Evolutionary conservation across 1,139 yeast genomes (phyloP).

Genomic region (Entelexis sorbosivorans): DNA sequence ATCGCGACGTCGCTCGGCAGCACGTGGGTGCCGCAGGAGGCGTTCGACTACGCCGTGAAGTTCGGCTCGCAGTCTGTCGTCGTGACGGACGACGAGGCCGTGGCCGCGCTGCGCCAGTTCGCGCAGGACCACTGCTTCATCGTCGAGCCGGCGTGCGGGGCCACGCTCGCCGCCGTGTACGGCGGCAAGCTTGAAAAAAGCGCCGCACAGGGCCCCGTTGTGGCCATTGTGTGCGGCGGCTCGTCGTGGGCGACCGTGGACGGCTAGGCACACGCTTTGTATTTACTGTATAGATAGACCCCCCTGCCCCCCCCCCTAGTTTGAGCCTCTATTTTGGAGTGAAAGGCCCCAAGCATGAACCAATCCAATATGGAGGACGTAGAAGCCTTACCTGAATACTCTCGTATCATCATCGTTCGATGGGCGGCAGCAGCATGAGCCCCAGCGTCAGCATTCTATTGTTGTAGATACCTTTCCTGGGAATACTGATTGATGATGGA

Average conservation of each 20-base stretch:
- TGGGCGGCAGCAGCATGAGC: too few relatives aligned
- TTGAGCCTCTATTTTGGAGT: too few relatives aligned
- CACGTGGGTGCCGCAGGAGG: slow-evolving; percentile 40
- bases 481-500: too few relatives aligned
- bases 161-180: slow-evolving; percentile 46
- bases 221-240: slow-evolving; percentile 59
- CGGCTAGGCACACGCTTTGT: background rate
- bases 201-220: slow-evolving; percentile 40
- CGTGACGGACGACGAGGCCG: slow-evolving; percentile 47
- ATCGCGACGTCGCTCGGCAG: slow-evolving; percentile 56
- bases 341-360: too few relatives aligned
- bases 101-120: slow-evolving; percentile 41
- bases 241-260: slow-evolving; percentile 32
- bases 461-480: too few relatives aligned
- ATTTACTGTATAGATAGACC: too few relatives aligned
- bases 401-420: too few relatives aligned
- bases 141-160: slow-evolving; percentile 72
- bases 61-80: slow-evolving; percentile 38
- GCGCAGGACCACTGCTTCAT: slow-evolving; percentile 36
- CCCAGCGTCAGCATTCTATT: too few relatives aligned
- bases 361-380: too few relatives aligned
- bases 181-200: slow-evolving; percentile 32
- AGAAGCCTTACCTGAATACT: too few relatives aligned
- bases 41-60: slow-evolving; percentile 37
- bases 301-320: too few relatives aligned